Percentiles rank a stretch among this genome's conserved stretches.
phyloP scores from a whole-genome alignment of 768 basidiomycete genomes.

The Phylloporus sp. region DNA sequence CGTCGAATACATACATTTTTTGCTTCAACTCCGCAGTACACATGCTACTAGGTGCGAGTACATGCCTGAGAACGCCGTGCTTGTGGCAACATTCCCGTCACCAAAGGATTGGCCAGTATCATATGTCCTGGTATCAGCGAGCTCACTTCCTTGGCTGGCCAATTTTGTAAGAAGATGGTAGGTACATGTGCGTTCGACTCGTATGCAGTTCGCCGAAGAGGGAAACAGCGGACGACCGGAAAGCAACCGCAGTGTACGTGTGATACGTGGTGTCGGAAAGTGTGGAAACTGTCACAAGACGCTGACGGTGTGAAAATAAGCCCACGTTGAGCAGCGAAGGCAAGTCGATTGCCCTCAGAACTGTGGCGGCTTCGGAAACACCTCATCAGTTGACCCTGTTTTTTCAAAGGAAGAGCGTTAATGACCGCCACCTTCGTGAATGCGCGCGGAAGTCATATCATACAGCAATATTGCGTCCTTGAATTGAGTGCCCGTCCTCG shows the following conservation, averaged over 20 bases:
- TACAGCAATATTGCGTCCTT: neutral
- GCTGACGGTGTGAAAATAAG: slow-evolving; percentile 2
- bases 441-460: slow-evolving; percentile 2
- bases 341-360: neutral
- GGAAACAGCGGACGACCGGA: neutral
- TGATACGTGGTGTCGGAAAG: neutral
- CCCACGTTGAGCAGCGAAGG: neutral
- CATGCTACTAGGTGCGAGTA: neutral
- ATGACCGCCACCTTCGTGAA: slow-evolving; percentile 13
- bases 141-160: slow-evolving; percentile 1
- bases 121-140: neutral
- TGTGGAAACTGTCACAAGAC: slow-evolving; percentile 2
- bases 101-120: neutral
- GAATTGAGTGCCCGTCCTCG: neutral
- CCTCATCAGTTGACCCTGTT: neutral
- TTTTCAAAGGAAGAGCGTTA: slow-evolving; percentile 2
- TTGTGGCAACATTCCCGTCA: neutral
- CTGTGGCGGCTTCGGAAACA: slow-evolving; percentile 1
- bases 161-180: neutral
- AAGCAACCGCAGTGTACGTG: neutral
- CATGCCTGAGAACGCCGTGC: neutral
- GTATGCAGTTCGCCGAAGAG: neutral
- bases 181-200: neutral
- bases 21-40: neutral
- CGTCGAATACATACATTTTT: too few relatives aligned